Evolutionary conservation across 2,329 filamentous ascomycete genomes (phyloP).

Genomic region (Penicillium italicum): DNA sequence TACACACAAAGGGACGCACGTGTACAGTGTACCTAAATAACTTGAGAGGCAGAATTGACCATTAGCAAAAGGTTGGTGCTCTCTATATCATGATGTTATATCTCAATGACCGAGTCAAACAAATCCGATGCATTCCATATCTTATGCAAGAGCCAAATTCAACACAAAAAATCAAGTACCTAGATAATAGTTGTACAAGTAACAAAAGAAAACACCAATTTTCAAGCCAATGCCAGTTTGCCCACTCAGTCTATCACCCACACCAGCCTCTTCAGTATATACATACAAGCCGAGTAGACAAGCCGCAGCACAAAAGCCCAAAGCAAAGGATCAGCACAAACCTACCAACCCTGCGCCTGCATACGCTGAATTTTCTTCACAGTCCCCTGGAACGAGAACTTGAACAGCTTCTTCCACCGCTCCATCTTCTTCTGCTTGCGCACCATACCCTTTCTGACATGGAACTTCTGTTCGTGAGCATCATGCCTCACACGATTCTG

Average conservation of each 20-base stretch:
- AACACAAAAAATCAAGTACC: conserved; percentile 12
- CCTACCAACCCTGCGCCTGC: conserved; percentile 47
- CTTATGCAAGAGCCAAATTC: conserved; percentile 17
- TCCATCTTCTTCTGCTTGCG: conserved; percentile 38
- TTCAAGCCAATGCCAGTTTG: conserved; percentile 8
- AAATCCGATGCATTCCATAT: conserved; percentile 23
- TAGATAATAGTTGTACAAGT: conserved; percentile 19
- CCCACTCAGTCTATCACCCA: conserved; percentile 4
- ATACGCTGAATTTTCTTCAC: conserved; percentile 43
- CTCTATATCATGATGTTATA: conserved; percentile 1
- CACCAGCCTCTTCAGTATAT: conserved; percentile 15
- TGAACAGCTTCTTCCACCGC: conserved; percentile 46
- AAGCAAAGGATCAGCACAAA: background rate
- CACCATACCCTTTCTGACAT: conserved; percentile 42
- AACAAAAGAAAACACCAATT: conserved; percentile 12
- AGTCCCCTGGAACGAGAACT: conserved; percentile 43
- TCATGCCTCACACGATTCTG: conserved; percentile 36
- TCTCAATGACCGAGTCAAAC: conserved; percentile 7
- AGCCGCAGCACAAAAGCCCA: background rate
- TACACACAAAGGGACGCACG: conserved; percentile 1
- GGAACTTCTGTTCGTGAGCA: conserved; percentile 36
- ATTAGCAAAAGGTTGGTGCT: background rate
- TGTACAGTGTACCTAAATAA: conserved; percentile 13
- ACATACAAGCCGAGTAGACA: conserved; percentile 14
- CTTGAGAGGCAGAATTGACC: background rate